Conservation (phyloP, 495 filamentous ascomycete genomes). For the Penicillium taxi region DNA sequence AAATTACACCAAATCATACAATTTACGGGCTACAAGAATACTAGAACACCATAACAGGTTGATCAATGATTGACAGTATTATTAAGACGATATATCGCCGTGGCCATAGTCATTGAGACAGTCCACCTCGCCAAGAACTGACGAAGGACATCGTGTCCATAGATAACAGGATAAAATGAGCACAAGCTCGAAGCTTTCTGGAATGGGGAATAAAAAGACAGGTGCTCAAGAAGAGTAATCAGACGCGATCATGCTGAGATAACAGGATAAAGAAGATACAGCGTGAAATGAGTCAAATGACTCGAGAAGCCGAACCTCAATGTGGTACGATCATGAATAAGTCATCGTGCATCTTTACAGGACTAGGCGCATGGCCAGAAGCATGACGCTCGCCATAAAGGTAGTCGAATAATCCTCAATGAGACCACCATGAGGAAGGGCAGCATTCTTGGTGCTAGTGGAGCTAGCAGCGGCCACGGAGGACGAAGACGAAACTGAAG, state of each 20-base stretch:
- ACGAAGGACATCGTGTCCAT: constrained; percentile 14
- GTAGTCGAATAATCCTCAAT: constrained; percentile 44
- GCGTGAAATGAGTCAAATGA: too few relatives aligned
- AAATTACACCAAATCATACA: too few relatives aligned
- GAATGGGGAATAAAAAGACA: constrained; percentile 17
- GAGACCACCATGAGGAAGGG: constrained; percentile 24
- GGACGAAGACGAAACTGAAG: constrained; percentile 24
- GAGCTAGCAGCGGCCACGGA: constrained; percentile 24
- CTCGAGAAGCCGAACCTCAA: too few relatives aligned
- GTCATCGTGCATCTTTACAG: constrained; percentile 27
- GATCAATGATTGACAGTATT: neutral
- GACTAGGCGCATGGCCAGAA: constrained; percentile 42
- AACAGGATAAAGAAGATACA: constrained; percentile 9
- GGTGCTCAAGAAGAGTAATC: constrained; percentile 2
- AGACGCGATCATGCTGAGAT: constrained; percentile 13
- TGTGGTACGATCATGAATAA: constrained; percentile 1
- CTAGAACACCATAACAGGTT: neutral
- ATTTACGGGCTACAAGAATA: neutral
- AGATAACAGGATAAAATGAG: constrained; percentile 15
- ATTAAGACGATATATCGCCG: constrained; percentile 10
- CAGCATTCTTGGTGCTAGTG: constrained; percentile 27
- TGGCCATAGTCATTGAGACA: constrained; percentile 1
- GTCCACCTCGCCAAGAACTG: constrained; percentile 11
- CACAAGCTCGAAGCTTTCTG: constrained; percentile 7
- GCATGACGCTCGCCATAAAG: constrained; percentile 39